A percentile compares a stretch with the other conserved stretches of the same genome.
These are phyloP conservation scores for Claviceps digitariae DNA, from an alignment of 2,329 filamentous ascomycete species.

Conservation along the genomic window DNA sequence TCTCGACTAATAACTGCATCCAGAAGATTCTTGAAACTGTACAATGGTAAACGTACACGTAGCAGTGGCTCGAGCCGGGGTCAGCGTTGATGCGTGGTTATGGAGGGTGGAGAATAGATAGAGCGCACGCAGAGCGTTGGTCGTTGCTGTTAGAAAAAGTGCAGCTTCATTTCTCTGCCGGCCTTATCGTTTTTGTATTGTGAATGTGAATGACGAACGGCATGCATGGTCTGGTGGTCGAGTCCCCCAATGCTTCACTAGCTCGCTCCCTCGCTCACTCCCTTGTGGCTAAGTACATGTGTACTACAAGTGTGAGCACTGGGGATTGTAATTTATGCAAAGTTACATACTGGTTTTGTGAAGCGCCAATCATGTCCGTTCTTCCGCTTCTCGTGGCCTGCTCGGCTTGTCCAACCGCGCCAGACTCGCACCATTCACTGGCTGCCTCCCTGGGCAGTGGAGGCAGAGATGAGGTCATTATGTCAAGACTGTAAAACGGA, in stretches of 20 bases:
- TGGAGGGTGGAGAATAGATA: not conserved
- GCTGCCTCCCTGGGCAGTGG: not conserved
- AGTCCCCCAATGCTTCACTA: not conserved
- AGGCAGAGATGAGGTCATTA: not conserved
- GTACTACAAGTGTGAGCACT: not conserved
- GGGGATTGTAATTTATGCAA: not conserved
- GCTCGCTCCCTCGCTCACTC: not conserved
- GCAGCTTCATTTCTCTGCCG: not conserved
- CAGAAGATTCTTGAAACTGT: not conserved
- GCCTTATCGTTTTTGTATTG: not conserved
- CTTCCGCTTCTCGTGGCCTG: not conserved
- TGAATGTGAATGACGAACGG: not conserved
- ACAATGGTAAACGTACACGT: not conserved
- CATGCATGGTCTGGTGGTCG: not conserved
- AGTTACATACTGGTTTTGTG: not conserved
- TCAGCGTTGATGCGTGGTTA: not conserved
- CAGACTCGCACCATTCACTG: not conserved
- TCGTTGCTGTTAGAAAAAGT: not conserved
- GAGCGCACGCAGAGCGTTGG: not conserved
- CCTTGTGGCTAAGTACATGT: too few species aligned
- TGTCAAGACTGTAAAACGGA: not conserved
- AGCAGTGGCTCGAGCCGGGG: not conserved
- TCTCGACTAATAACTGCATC: not conserved
- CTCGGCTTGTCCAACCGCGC: not conserved
- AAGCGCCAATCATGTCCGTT: not conserved